Evolutionary conservation across 495 filamentous ascomycete genomes (phyloP).

Genomic region (Penicillium subrubescens): DNA sequence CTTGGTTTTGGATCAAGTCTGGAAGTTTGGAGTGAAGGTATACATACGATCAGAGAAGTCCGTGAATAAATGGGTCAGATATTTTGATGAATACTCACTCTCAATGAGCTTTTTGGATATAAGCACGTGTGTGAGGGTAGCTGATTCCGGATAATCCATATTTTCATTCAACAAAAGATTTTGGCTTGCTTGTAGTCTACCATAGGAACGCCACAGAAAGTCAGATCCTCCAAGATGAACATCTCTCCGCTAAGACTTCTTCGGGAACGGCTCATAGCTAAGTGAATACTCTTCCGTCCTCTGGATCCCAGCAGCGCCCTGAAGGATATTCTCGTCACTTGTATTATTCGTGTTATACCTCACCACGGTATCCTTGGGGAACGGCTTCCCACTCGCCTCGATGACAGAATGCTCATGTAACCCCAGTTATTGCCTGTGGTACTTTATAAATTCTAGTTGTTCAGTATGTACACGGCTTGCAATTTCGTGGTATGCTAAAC

Average conservation of each 20-base stretch:
- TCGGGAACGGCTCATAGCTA: not conserved
- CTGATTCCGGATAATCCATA: not conserved
- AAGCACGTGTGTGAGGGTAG: too few species aligned
- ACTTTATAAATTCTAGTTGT: too few species aligned
- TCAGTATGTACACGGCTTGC: too few species aligned
- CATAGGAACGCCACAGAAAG: too few species aligned
- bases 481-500: too few species aligned
- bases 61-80: not conserved
- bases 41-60: slow-evolving; percentile 1
- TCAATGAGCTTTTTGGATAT: too few species aligned
- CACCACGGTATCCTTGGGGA: not conserved
- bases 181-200: not conserved
- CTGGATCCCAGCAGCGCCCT: not conserved
- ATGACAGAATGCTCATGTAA: not conserved
- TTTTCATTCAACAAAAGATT: not conserved
- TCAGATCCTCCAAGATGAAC: not conserved
- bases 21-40: slow-evolving; percentile 60
- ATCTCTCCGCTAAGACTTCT: not conserved
- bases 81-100: too few species aligned
- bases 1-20: slow-evolving; percentile 61
- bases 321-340: not conserved
- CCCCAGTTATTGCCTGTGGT: too few species aligned
- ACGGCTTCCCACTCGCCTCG: not conserved
- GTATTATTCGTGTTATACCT: not conserved
- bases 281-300: not conserved